phyloP scores from a whole-genome alignment of 192 early-diverging fungal species.

The Physocladia obscura region DNA sequence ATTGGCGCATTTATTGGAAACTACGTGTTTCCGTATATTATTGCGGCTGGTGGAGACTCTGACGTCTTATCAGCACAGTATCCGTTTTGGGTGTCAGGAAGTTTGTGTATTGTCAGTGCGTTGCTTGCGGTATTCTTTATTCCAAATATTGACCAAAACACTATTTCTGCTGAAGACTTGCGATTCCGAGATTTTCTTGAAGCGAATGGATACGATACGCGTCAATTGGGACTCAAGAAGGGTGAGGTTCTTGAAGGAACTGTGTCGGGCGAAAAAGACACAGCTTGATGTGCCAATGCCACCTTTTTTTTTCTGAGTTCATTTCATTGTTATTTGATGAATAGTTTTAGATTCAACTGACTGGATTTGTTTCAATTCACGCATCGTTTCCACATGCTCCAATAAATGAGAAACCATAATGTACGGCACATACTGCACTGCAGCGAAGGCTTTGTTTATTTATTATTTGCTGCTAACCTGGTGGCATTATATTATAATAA shows the following conservation, averaged over 20 bases:
- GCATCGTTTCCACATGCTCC: not conserved
- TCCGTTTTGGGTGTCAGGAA: not conserved
- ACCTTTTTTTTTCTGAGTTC: too few species aligned
- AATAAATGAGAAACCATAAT: not conserved
- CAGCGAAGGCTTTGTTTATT: not conserved
- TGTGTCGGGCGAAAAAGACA: too few species aligned
- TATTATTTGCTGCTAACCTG: not conserved
- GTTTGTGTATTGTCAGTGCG: not conserved
- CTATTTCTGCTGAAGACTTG: not conserved
- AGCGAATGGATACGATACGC: not conserved
- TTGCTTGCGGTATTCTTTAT: not conserved
- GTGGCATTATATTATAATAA: not conserved
- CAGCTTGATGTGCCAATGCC: too few species aligned
- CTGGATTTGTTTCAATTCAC: not conserved
- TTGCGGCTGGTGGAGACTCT: not conserved
- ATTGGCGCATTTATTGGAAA: constrained; percentile 22
- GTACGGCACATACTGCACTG: not conserved
- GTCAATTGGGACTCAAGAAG: not conserved
- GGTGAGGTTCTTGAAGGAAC: not conserved
- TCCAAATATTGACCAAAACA: not conserved
- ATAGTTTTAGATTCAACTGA: too few species aligned
- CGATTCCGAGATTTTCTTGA: not conserved
- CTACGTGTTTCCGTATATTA: constrained; percentile 1
- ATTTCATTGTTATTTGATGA: too few species aligned
- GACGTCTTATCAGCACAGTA: constrained; percentile 1